Evolutionary conservation across 2,329 filamentous ascomycete species (phyloP).

Genomic region (Ascochyta viciae-villosae): DNA sequence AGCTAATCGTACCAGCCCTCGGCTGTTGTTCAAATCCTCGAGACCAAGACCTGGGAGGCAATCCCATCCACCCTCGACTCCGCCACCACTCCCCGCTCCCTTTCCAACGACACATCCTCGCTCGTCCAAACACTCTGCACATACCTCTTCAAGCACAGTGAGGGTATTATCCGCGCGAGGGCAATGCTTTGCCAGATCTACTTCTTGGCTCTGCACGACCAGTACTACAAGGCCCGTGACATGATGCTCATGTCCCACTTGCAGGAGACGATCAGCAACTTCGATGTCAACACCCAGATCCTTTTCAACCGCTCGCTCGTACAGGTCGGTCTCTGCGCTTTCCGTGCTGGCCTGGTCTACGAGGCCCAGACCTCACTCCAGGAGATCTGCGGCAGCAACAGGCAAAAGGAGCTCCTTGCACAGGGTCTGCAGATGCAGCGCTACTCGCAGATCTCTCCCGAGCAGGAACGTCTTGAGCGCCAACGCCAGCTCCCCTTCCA

Average conservation of each 20-base stretch:
- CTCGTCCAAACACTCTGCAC: slow-evolving; percentile 90
- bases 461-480: slow-evolving; percentile 96
- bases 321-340: slow-evolving; percentile 96
- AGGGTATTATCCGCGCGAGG: slow-evolving; percentile 93
- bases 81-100: slow-evolving; percentile 75
- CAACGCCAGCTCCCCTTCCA: slow-evolving; percentile 98
- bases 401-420: slow-evolving; percentile 96
- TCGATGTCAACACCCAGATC: slow-evolving; percentile 96
- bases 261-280: slow-evolving; percentile 95
- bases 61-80: slow-evolving; percentile 76
- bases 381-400: slow-evolving; percentile 96
- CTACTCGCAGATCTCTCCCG: slow-evolving; percentile 93
- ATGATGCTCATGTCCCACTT: slow-evolving; percentile 99
- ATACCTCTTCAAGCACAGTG: slow-evolving; percentile 92
- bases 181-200: slow-evolving; percentile 99
- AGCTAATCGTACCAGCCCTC: slow-evolving; percentile 67
- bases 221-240: slow-evolving; percentile 97
- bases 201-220: slow-evolving; percentile 94
- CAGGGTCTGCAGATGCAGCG: slow-evolving; percentile 99
- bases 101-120: slow-evolving; percentile 71
- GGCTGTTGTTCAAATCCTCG: slow-evolving; percentile 89
- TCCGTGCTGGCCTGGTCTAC: slow-evolving; percentile 95
- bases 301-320: slow-evolving; percentile 98
- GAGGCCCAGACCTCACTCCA: slow-evolving; percentile 97
- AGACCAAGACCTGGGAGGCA: slow-evolving; percentile 91